These are phyloP conservation scores for Russula virescens DNA, from an alignment of 768 basidiomycete genomes.

Conservation along the genomic window DNA sequence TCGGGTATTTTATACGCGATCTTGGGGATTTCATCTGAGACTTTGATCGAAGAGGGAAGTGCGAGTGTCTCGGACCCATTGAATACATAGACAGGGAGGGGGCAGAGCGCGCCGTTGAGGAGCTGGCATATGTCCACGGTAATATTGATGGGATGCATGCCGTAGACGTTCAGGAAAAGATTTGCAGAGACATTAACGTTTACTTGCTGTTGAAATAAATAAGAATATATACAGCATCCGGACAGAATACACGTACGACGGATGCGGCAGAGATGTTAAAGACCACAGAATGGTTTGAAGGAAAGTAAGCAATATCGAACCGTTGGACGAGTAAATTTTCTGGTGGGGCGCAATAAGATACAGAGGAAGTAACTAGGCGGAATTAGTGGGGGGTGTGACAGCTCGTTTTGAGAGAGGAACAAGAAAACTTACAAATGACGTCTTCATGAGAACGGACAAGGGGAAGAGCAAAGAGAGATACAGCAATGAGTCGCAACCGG, in stretches of 20 bases:
- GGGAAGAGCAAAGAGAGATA: constrained; percentile 36
- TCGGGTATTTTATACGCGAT: constrained; percentile 89
- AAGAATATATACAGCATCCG: constrained; percentile 18
- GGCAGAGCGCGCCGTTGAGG: constrained; percentile 78
- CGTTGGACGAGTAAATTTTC: constrained; percentile 73
- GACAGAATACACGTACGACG: constrained; percentile 51
- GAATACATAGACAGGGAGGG: constrained; percentile 77
- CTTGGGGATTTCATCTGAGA: constrained; percentile 55
- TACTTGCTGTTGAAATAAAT: constrained; percentile 42
- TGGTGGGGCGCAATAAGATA: constrained; percentile 81
- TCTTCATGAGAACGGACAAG: constrained; percentile 46
- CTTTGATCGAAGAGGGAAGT: constrained; percentile 53
- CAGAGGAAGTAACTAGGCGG: constrained; percentile 70
- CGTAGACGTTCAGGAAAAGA: constrained; percentile 83
- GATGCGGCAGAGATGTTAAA: constrained; percentile 87
- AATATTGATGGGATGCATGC: constrained; percentile 71
- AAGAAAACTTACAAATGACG: constrained; percentile 49
- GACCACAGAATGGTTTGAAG: constrained; percentile 62
- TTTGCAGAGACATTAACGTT: constrained; percentile 80
- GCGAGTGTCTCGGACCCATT: constrained; percentile 70
- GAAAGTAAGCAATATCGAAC: constrained; percentile 68
- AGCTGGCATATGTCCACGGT: constrained; percentile 84
- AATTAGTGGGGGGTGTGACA: constrained; percentile 12
- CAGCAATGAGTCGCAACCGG: constrained; percentile 58
- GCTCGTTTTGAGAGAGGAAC: neutral